Evolutionary conservation across 306 rosid genomes (phyloP).

Genomic region (Cotoneaster glaucophyllus): DNA sequence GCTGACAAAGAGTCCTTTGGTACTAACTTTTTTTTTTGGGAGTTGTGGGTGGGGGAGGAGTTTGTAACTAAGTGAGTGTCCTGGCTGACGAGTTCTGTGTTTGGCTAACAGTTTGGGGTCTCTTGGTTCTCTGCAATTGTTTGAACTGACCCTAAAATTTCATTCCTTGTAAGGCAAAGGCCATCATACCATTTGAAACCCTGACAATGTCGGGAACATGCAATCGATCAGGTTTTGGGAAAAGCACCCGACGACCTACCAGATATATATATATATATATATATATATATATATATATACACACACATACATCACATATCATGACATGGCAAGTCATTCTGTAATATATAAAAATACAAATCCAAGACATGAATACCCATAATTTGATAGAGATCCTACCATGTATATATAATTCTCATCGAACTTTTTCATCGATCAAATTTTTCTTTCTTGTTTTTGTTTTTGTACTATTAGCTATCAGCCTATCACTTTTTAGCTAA

Average conservation of each 20-base stretch:
- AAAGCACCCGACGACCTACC: constrained; percentile 30
- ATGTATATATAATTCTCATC: background rate
- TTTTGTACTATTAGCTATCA: background rate
- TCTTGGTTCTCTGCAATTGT: constrained; percentile 32
- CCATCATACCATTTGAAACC: constrained; percentile 66
- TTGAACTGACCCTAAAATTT: constrained; percentile 36
- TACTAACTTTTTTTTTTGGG: background rate
- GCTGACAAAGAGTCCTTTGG: too few relatives aligned
- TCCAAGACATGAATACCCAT: background rate
- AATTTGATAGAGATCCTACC: background rate
- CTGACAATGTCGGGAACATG: constrained; percentile 89
- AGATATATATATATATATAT: too few relatives aligned
- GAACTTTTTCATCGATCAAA: background rate
- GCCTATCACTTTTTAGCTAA: too few relatives aligned
- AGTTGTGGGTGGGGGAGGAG: background rate
- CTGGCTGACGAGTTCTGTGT: background rate
- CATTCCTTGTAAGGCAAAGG: constrained; percentile 48
- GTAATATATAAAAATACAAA: background rate
- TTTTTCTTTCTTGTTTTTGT: background rate
- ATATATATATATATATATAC: too few relatives aligned
- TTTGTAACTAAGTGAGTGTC: background rate
- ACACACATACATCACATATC: background rate
- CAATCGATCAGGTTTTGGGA: constrained; percentile 45
- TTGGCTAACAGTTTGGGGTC: constrained; percentile 41
- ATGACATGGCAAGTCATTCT: background rate